phyloP scores from a whole-genome alignment of 352 stramenopile species.

The Pythium brachiatum region DNA sequence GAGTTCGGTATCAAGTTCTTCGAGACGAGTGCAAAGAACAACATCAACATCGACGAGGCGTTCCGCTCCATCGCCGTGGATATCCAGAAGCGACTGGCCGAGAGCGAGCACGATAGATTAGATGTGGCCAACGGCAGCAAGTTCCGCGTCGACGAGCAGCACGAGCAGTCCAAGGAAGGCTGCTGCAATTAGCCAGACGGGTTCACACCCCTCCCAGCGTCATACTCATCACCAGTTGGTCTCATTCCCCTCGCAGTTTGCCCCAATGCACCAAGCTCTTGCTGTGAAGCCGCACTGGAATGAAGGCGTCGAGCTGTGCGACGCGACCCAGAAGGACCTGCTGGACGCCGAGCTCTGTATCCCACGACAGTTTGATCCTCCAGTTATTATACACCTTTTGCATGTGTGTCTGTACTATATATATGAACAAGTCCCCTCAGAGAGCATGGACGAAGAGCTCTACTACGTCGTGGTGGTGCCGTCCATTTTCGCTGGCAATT shows the following conservation, averaged over 20 bases:
- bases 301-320: background rate
- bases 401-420: background rate
- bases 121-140: conserved; percentile 84
- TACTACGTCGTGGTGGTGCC: too few relatives aligned
- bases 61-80: conserved; percentile 88
- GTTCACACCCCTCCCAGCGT: too few relatives aligned
- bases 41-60: conserved; percentile 91
- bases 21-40: conserved; percentile 93
- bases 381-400: background rate
- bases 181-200: conserved; percentile 56
- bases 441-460: too few relatives aligned
- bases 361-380: background rate
- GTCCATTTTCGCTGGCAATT: too few relatives aligned
- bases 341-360: background rate
- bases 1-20: conserved; percentile 95
- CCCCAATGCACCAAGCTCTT: too few relatives aligned
- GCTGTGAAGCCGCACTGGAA: background rate
- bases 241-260: too few relatives aligned
- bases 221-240: too few relatives aligned
- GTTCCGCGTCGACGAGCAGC: conserved; percentile 82
- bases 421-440: too few relatives aligned
- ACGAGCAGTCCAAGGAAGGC: conserved; percentile 73
- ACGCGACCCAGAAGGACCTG: background rate
- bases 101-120: conserved; percentile 88
- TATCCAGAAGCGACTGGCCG: conserved; percentile 84